Evolutionary conservation across 257 asterid genomes (phyloP), one percentile per base, ranked within the genome.

Genomic region (Eustoma russellianum): DNA sequence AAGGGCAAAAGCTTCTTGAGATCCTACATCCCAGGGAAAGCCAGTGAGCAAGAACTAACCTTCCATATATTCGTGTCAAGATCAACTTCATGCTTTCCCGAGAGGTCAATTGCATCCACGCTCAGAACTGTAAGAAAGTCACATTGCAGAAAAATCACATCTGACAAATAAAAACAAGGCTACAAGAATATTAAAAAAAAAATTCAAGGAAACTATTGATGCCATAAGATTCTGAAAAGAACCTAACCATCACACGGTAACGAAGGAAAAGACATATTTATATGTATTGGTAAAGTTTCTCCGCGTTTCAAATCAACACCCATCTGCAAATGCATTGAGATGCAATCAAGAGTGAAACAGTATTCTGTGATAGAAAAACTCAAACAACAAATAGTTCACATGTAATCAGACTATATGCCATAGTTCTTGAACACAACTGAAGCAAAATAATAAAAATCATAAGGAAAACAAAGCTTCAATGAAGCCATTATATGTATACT

Each of bases 1-100:
- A 38, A 38, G 7, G 12, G 7, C 9, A 2, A 38, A 38, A 38
- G 43, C 9, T 38, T 4, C 12, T 38, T 11, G 12, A 38, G 1
- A 38, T 38, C 43, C 12, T 38, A 8, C 43, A 38, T 11, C 12
- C 7, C 43, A 38, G 43, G 43, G 43, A 38, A 38, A 11, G 43
- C 12, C 5, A 44, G 24, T 13, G 14, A 44, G 33, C 44, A 19
- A 41, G 30, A 60, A 30, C 73, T 66, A 65, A 82, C 98, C 94
- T 92, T 92, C 98, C 98, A 92, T 64, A 92, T 92, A 70, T 79
- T 92, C 51, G 98, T 92, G 74, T 92, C 97, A 65, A 92, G 98
- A 79, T 92, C 98, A 55, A 92, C 98, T 81, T 92, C 99, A 78
- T 92, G 99, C 79, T 88, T 92, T 65, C 99, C 99, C 1, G 99